These are phyloP conservation scores for Tetramitus jugosus DNA, from an alignment of 208 protist species.

Conservation along the genomic window DNA sequence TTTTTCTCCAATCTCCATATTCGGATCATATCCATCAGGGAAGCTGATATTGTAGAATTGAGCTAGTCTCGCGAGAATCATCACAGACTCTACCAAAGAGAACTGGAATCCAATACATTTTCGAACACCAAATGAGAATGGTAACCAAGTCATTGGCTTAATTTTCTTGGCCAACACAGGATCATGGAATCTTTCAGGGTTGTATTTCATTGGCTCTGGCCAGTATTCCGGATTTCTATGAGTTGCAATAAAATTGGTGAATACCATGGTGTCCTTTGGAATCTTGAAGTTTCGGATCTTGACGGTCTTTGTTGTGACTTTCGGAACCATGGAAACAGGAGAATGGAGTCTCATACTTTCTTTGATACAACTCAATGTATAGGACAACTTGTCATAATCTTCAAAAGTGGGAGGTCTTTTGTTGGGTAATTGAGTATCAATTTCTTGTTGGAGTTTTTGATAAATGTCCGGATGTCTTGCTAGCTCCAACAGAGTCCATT, in stretches of 20 bases:
- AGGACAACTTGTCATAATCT: not conserved
- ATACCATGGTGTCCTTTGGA: not conserved
- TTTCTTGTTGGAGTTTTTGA: not conserved
- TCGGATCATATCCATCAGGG: not conserved
- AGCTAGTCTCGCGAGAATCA: not conserved
- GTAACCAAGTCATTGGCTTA: not conserved
- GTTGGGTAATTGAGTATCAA: not conserved
- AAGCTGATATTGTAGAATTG: not conserved
- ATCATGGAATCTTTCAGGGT: not conserved
- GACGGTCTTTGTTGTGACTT: not conserved
- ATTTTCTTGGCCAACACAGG: too few species aligned
- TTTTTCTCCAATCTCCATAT: too few species aligned
- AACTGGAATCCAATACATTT: constrained; percentile 12
- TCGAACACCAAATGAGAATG: not conserved
- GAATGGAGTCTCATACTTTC: constrained; percentile 15
- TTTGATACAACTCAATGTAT: not conserved
- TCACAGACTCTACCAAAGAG: not conserved
- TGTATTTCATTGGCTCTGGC: not conserved
- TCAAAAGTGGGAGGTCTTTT: not conserved
- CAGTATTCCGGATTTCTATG: not conserved
- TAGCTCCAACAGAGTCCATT: too few species aligned
- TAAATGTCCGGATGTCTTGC: not conserved
- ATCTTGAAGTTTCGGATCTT: not conserved
- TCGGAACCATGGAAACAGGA: not conserved
- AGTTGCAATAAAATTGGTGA: not conserved